These are phyloP conservation scores for Tolypocladium tundrense DNA, from an alignment of 2,329 filamentous ascomycete species.

Conservation along the genomic window DNA sequence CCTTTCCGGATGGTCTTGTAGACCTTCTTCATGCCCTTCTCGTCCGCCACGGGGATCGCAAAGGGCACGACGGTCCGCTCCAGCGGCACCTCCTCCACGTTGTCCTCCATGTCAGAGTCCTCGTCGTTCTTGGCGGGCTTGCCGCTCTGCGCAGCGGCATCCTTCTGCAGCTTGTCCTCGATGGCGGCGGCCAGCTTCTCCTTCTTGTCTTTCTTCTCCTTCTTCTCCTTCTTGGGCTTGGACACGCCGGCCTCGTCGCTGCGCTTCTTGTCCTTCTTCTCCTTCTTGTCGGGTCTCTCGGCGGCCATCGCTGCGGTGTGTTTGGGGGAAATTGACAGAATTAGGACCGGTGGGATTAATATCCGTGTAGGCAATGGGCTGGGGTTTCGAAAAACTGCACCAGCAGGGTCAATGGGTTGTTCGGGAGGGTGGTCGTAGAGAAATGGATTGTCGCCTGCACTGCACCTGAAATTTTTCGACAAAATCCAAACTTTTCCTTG, in stretches of 20 bases:
- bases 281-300: constrained; percentile 39
- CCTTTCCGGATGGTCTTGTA: constrained; percentile 48
- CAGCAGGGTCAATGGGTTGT: constrained; percentile 4
- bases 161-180: constrained; percentile 53
- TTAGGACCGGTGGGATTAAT: not conserved
- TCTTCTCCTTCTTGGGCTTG: constrained; percentile 50
- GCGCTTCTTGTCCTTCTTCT: constrained; percentile 51
- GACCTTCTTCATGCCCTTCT: constrained; percentile 60
- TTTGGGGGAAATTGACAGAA: not conserved
- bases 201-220: constrained; percentile 63
- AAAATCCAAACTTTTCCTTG: constrained; percentile 18
- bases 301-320: constrained; percentile 28
- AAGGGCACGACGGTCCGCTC: constrained; percentile 67
- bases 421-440: not conserved
- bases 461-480: constrained; percentile 20
- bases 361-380: not conserved
- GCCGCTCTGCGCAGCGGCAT: constrained; percentile 32
- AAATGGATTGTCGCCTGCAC: constrained; percentile 9
- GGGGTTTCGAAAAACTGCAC: not conserved
- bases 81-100: constrained; percentile 28
- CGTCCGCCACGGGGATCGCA: constrained; percentile 69
- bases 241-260: constrained; percentile 42
- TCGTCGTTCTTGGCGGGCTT: constrained; percentile 28
- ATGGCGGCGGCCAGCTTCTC: constrained; percentile 58
- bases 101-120: constrained; percentile 35